Conservation (phyloP, 306 rosid species). For the Cucurbita ficifolia region DNA sequence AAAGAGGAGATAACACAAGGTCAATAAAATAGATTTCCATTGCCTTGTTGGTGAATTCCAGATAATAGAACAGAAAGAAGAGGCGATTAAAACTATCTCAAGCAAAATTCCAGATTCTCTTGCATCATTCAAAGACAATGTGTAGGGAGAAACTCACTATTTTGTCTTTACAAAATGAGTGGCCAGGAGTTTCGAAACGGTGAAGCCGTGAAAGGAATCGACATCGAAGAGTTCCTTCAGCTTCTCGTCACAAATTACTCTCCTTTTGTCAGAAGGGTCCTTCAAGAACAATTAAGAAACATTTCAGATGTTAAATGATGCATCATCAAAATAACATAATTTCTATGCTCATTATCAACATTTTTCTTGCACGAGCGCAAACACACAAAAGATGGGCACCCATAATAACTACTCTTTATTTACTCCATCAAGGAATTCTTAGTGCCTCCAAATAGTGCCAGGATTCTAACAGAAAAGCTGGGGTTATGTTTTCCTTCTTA, state of each 20-base stretch:
- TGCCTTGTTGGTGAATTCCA: conserved; percentile 8
- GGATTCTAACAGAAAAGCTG: background rate
- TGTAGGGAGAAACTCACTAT: background rate
- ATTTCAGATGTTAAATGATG: background rate
- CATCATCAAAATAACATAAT: background rate
- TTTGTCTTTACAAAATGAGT: conserved; percentile 46
- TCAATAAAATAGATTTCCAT: background rate
- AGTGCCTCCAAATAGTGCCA: background rate
- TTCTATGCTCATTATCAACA: background rate
- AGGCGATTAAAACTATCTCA: conserved; percentile 4
- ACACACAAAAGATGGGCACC: background rate
- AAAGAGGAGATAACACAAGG: background rate
- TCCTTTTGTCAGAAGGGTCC: conserved; percentile 75
- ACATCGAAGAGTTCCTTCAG: conserved; percentile 59
- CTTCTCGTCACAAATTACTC: conserved; percentile 53
- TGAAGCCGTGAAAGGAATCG: conserved; percentile 49
- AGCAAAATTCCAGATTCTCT: conserved; percentile 3
- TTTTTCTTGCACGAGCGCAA: background rate
- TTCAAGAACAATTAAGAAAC: conserved; percentile 17
- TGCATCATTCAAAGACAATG: background rate
- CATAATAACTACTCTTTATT: background rate
- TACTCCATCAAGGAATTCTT: background rate
- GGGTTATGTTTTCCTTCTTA: background rate
- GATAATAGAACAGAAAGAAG: background rate
- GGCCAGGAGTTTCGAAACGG: conserved; percentile 52